Evolutionary conservation across 768 basidiomycete genomes (phyloP), one percentile per base, ranked within the genome.

Genomic region (Xerocomus potaroensis): DNA sequence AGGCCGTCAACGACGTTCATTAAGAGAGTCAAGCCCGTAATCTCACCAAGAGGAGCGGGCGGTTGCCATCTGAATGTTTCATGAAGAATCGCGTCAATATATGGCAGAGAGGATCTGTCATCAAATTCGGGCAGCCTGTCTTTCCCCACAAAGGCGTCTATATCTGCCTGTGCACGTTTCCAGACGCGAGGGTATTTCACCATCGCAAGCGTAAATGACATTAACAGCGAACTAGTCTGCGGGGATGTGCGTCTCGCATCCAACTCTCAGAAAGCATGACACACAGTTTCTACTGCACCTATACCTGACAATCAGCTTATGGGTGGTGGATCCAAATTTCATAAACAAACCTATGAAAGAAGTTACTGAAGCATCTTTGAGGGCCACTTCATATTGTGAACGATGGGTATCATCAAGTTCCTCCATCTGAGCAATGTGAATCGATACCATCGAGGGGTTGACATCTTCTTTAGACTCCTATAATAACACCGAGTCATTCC

Each of bases 211-310:
- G 45, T 34, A 18, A 51, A 51, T 3, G 16, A 32, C 27, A 47
- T 8, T 6, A 51, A 18, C 11, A 35, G 22, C 1, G 37, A 23
- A 9, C 32, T 43, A 0, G 33, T 43, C 42, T 51, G 11, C 7
- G 22, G 14, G 18, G 21, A 4, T 4, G 7, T 57, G 2, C 49
- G 45, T 29, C 3, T 29, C 21, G 2, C n/a, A 27, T 35, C 14
- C 24, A 16, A 31, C 23, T 22, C 14, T 12, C 16, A 27, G 19
- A 0, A 21, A 5, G 14, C 18, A 36, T 2, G 16, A 48, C 55
- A 39, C 8, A 57, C 56, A 31, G 51, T 53, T 30, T 56, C 54
- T 10, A 51, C 49, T 12, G 54, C 41, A 23, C 23, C 53, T 55
- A 44, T 11, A 9, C 23, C 15, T 4, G 19, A 4, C 19, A n/a